Percentiles rank a stretch among this genome's conserved stretches.
Evolutionary conservation across 306 rosid genomes (phyloP).

Genomic region (Spatholobus suberectus): DNA sequence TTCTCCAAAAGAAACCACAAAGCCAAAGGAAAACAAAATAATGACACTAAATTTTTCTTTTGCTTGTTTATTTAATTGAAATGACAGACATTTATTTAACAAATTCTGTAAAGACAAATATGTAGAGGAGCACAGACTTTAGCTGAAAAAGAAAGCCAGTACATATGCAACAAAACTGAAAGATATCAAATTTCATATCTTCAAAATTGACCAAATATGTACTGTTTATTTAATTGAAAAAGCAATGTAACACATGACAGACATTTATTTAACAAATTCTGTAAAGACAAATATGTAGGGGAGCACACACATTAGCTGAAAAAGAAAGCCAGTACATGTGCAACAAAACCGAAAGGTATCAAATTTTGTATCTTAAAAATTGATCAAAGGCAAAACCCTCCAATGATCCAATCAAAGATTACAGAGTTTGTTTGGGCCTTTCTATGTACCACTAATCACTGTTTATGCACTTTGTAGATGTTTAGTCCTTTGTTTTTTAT

Average conservation of each 20-base stretch:
- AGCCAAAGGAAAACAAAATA: conserved; percentile 11
- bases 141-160: not conserved
- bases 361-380: not conserved
- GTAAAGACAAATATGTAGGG: not conserved
- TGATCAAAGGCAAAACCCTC: not conserved
- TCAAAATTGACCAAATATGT: not conserved
- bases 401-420: not conserved
- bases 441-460: not conserved
- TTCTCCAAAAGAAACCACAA: not conserved
- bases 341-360: not conserved
- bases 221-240: too few species aligned
- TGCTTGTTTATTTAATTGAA: conserved; percentile 8
- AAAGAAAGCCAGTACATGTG: not conserved
- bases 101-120: conserved; percentile 1
- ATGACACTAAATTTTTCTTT: not conserved
- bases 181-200: not conserved
- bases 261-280: not conserved
- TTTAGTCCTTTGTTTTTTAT: not conserved
- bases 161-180: not conserved
- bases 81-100: not conserved
- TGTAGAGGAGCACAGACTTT: not conserved
- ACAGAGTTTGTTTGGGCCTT: not conserved
- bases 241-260: not conserved
- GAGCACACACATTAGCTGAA: not conserved
- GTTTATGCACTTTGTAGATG: not conserved